phyloP scores from a whole-genome alignment of 805 yeast genomes.

The Tetrapisispora phaffii region DNA sequence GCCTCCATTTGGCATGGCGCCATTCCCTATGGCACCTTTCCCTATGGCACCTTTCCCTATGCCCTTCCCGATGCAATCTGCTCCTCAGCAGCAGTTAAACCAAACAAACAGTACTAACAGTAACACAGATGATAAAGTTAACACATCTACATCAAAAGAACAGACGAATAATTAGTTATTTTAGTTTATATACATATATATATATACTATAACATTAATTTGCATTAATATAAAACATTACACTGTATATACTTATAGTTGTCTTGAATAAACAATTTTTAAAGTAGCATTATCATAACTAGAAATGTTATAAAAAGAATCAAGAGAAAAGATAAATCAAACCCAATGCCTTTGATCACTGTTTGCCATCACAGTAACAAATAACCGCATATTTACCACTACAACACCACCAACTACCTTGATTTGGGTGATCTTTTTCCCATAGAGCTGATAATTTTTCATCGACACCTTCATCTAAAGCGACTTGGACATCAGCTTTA shows the following conservation, averaged over 20 bases:
- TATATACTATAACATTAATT: not conserved
- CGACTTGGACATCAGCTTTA: constrained; percentile 93
- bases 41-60: constrained; percentile 27
- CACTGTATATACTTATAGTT: not conserved
- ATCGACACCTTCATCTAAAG: constrained; percentile 62
- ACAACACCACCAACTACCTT: constrained; percentile 71
- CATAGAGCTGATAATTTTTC: constrained; percentile 55
- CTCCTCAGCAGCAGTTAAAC: not conserved
- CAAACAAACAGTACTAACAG: not conserved
- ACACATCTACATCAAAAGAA: not conserved
- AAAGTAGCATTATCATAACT: not conserved
- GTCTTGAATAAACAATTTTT: not conserved
- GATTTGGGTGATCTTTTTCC: constrained; percentile 49
- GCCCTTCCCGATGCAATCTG: constrained; percentile 18
- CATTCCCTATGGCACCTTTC: constrained; percentile 30
- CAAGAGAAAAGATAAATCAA: too few relatives aligned
- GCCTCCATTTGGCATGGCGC: constrained; percentile 29
- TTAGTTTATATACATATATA: too few relatives aligned
- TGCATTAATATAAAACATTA: not conserved
- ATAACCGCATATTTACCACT: constrained; percentile 94
- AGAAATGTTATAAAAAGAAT: not conserved
- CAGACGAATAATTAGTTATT: not conserved
- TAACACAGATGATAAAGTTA: not conserved
- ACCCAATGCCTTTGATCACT: too few relatives aligned
- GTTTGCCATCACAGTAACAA: constrained; percentile 31